Base-by-base conservation (phyloP, 805 yeast species). In the Ogataea paradorogensis region DNA sequence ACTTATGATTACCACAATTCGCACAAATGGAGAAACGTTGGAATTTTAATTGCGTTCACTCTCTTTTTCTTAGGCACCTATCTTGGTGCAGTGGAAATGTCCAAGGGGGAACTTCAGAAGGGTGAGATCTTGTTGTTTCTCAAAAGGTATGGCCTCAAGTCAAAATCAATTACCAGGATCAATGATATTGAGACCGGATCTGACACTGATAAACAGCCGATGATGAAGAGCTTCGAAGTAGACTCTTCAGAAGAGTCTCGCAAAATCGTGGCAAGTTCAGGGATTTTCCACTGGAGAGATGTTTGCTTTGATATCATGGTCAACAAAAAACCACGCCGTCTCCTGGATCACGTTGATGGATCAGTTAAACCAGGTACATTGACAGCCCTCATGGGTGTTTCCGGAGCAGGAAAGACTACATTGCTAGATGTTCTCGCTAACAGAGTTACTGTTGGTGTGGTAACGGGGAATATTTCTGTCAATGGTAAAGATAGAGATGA, bases 11-110 rank as follows among this genome's bases (percentile, higher is more conserved):
- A 80, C 65, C 59, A 53, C 31, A 71, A 70, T 52, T 46, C 59
- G n/a, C 84, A 85, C 58, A 73, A 74, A 31, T 86, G 95, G 95
- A 75, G 93, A 63, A 82, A 85, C 57, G 71, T 79, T 46, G 95
- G 88, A 53, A 80, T 84, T 47, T 56, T 69, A 21, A 35, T 78
- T 42, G 84, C 69, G 1, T 83, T 69, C 56, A 60, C 61, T 15
- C 42, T 79, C 27, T 70, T 78, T 58, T 78, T 82, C 61, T 65
- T 80, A 38, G 49, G 47, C 37, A 66, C 74, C 11, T 80, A 81
- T 55, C 56, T 82, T 43, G 27, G 64, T 3, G 64, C 76, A 45
- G 67, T 76, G 35, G 88, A 82, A 56, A 66, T 50, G 44, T 75
- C 76, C 50, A 71, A 70, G 53, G 76, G 78, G 50, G 74, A 82